Evolutionary conservation across 345 rosid species (phyloP).

Genomic region (Eucalyptus pauciflora): DNA sequence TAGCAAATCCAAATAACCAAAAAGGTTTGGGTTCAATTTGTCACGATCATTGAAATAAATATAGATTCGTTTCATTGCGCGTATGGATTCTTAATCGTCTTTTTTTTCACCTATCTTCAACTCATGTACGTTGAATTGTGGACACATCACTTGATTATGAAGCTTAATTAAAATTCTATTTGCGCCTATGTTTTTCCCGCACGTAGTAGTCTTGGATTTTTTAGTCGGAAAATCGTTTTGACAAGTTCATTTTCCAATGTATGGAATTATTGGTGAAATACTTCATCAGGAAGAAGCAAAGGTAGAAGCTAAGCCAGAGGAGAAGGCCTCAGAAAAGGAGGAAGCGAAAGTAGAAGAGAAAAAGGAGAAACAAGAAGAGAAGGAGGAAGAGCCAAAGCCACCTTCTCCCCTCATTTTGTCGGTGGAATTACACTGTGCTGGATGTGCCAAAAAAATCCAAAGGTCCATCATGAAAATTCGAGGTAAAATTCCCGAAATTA

Average conservation of each 20-base stretch:
- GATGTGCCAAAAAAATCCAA: constrained; percentile 82
- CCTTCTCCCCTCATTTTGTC: constrained; percentile 57
- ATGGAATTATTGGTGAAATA: neutral
- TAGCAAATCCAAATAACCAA: neutral
- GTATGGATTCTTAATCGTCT: neutral
- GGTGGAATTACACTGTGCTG: constrained; percentile 83
- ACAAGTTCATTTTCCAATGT: neutral
- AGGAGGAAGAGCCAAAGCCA: constrained; percentile 28
- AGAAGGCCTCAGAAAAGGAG: constrained; percentile 5
- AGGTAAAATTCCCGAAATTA: constrained; percentile 23
- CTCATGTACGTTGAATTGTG: neutral
- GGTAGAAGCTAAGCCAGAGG: constrained; percentile 31
- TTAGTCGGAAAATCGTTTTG: neutral
- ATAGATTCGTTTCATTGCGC: neutral
- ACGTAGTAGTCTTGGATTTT: neutral
- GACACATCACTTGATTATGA: neutral
- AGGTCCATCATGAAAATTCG: constrained; percentile 57
- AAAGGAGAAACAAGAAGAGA: constrained; percentile 16
- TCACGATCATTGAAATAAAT: neutral
- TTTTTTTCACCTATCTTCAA: neutral
- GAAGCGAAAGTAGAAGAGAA: constrained; percentile 12
- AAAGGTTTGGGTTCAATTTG: neutral
- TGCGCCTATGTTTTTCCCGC: neutral
- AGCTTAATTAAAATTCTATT: neutral
- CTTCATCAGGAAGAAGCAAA: neutral